Evolutionary conservation across 2,329 filamentous ascomycete species (phyloP).

Genomic region (Cladophialophora exuberans): DNA sequence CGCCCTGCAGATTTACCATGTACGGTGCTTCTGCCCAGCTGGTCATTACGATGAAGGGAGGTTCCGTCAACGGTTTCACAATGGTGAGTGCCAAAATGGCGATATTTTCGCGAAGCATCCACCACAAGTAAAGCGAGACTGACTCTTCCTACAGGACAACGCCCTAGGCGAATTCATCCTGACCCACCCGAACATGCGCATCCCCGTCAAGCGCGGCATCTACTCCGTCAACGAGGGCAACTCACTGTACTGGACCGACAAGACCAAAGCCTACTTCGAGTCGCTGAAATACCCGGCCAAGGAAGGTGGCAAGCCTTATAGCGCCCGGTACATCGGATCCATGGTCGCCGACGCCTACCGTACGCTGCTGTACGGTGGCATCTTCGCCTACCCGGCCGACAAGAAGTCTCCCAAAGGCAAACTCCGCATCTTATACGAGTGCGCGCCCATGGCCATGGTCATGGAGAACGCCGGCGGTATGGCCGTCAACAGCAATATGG

Average conservation of each 20-base stretch:
- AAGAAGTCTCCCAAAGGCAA: constrained; percentile 99
- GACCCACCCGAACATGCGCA: constrained; percentile 90
- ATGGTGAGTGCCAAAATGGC: constrained; percentile 59
- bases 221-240: constrained; percentile 99
- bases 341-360: constrained; percentile 99
- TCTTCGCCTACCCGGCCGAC: constrained; percentile 97
- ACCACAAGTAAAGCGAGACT: no score
- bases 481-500: constrained; percentile 88
- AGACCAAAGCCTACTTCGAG: constrained; percentile 85
- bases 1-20: constrained; percentile 91
- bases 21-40: constrained; percentile 96
- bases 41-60: constrained; percentile 94
- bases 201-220: constrained; percentile 79
- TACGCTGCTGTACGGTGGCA: constrained; percentile 90
- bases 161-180: constrained; percentile 98
- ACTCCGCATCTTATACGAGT: constrained; percentile 95
- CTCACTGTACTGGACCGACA: constrained; percentile 91
- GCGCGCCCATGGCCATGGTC: constrained; percentile 97
- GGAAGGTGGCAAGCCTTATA: constrained; percentile 81
- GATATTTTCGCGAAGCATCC: no score
- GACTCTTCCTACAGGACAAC: constrained; percentile 61
- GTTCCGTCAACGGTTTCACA: constrained; percentile 94
- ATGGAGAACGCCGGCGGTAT: constrained; percentile 98
- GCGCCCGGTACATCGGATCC: constrained; percentile 82
- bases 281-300: constrained; percentile 78